Percentiles rank a stretch among this genome's conserved stretches.
phyloP scores from a whole-genome alignment of 2,329 filamentous ascomycete species.

The Knoxdaviesia capensis region DNA sequence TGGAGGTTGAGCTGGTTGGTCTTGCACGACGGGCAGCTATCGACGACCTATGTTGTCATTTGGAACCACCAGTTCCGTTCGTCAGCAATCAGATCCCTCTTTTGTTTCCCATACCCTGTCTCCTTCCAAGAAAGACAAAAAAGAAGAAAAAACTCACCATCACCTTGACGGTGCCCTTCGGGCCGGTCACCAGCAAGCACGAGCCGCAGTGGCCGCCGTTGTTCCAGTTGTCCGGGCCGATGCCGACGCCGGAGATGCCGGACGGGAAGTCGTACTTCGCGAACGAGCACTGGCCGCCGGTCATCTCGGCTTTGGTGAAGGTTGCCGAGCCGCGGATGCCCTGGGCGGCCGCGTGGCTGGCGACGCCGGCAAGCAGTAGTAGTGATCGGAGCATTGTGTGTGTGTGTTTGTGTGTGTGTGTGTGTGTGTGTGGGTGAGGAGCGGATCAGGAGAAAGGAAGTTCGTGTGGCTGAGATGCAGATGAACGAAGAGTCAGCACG shows the following conservation, averaged over 20 bases:
- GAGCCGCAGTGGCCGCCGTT: conserved; percentile 4
- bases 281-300: conserved; percentile 5
- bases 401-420: no score
- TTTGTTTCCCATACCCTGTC: no score
- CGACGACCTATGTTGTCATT: conserved; percentile 2
- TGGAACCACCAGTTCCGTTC: neutral
- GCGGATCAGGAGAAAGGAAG: no score
- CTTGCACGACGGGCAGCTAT: conserved; percentile 5
- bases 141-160: conserved; percentile 3
- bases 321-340: conserved; percentile 3
- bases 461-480: no score
- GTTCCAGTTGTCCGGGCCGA: conserved; percentile 6
- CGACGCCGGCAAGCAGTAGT: no score
- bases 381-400: no score
- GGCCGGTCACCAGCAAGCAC: conserved; percentile 5
- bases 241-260: conserved; percentile 4
- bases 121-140: neutral
- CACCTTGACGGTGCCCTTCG: conserved; percentile 4
- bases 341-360: no score
- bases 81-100: no score
- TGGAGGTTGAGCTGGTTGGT: conserved; percentile 6
- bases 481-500: no score
- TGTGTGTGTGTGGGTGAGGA: no score
- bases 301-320: conserved; percentile 2
- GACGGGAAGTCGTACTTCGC: conserved; percentile 5